Evolutionary conservation across 495 filamentous ascomycete genomes (phyloP).

Genomic region (Ramalina peruviana): DNA sequence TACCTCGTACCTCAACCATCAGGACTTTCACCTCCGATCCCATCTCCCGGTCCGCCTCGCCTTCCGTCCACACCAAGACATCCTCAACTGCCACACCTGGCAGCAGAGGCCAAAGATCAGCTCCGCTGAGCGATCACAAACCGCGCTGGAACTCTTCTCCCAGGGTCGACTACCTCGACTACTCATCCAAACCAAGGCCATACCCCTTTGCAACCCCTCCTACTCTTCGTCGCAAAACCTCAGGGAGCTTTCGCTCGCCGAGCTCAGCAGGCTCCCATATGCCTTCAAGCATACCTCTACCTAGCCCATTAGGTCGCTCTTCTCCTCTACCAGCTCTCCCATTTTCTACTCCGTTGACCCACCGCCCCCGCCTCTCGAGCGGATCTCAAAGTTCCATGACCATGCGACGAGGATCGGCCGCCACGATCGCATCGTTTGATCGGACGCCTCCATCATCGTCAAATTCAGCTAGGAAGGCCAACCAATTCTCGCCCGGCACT

Average conservation of each 20-base stretch:
- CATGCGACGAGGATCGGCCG: conserved; percentile 16
- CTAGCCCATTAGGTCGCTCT: conserved; percentile 25
- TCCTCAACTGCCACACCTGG: conserved; percentile 42
- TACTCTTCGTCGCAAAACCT: conserved; percentile 39
- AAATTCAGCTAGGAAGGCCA: conserved; percentile 2
- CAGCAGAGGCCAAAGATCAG: conserved; percentile 33
- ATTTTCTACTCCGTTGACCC: conserved; percentile 22
- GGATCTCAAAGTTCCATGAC: conserved; percentile 22
- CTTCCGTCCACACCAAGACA: conserved; percentile 31
- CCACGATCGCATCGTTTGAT: conserved; percentile 20
- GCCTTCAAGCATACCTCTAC: conserved; percentile 21
- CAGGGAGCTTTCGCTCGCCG: conserved; percentile 23
- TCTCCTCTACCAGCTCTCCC: conserved; percentile 26
- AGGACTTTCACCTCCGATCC: conserved; percentile 15
- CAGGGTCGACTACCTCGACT: conserved; percentile 53
- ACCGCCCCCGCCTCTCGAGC: conserved; percentile 28
- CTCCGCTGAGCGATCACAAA: conserved; percentile 38
- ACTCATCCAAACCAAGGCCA: conserved; percentile 58
- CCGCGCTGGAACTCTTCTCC: conserved; percentile 71
- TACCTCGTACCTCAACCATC: conserved; percentile 22
- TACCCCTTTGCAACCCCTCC: conserved; percentile 47
- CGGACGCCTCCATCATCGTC: conserved; percentile 5
- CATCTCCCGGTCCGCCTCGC: conserved; percentile 26
- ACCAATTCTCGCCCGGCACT: background rate
- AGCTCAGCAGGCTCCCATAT: conserved; percentile 23